phyloP scores from a whole-genome alignment of 2,329 filamentous ascomycete genomes.

The Alternaria sp. region DNA sequence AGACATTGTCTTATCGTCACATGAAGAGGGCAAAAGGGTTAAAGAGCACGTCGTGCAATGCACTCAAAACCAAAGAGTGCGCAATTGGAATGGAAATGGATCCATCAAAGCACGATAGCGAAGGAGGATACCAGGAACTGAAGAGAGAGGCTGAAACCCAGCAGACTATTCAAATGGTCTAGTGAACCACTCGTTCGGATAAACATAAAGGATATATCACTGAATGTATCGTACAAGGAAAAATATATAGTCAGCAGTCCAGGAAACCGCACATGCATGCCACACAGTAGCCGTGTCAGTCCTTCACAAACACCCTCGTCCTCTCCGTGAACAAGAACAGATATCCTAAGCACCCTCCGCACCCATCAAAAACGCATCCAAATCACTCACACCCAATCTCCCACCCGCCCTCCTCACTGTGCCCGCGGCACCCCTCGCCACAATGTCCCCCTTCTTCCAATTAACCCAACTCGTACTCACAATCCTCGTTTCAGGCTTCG shows the following conservation, averaged over 20 bases:
- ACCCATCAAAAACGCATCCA: conserved; percentile 10
- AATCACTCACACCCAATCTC: not conserved
- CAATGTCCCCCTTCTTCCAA: conserved; percentile 19
- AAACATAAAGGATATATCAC: not conserved
- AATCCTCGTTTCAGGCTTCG: conserved; percentile 22
- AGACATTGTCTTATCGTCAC: not conserved
- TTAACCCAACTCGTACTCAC: conserved; percentile 36
- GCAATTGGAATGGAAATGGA: too few relatives aligned
- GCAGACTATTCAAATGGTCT: not conserved
- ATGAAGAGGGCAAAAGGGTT: not conserved
- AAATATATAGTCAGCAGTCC: not conserved
- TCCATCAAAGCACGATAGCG: not conserved
- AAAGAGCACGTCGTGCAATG: not conserved
- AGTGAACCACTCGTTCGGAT: not conserved
- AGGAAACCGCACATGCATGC: not conserved
- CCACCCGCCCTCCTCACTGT: conserved; percentile 1
- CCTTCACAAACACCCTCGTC: not conserved
- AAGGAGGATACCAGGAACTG: not conserved
- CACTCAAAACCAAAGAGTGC: not conserved
- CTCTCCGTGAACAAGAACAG: not conserved
- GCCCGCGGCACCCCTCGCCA: not conserved
- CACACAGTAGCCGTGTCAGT: not conserved
- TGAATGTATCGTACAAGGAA: not conserved
- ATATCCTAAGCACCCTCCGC: not conserved
- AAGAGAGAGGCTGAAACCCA: not conserved